These are phyloP conservation scores for Tetrahymena borealis DNA, from an alignment of 73 alveolate genomes.

Conservation along the genomic window DNA sequence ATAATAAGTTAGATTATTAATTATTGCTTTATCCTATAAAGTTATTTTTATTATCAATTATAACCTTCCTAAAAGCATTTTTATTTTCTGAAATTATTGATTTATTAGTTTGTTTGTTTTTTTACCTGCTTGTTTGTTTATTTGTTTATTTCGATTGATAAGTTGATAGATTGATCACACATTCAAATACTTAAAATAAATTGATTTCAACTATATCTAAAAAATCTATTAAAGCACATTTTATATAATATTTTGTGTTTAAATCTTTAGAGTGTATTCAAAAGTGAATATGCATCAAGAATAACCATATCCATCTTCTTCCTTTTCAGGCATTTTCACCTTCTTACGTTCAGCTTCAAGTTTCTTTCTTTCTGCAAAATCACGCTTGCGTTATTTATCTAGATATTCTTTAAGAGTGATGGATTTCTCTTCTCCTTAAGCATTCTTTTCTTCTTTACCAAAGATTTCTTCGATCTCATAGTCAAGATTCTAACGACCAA, in stretches of 20 bases:
- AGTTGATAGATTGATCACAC: not conserved
- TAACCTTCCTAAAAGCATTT: too few relatives aligned
- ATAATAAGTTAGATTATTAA: too few relatives aligned
- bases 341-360: conserved; percentile 35
- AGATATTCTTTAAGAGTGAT: conserved; percentile 19
- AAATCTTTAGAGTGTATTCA: not conserved
- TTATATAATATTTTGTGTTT: too few relatives aligned
- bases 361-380: conserved; percentile 10
- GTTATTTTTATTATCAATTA: too few relatives aligned
- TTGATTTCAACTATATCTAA: not conserved
- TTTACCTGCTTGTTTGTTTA: not conserved
- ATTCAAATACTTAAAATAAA: not conserved
- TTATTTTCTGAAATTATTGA: not conserved
- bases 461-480: conserved; percentile 30
- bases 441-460: conserved; percentile 42
- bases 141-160: not conserved
- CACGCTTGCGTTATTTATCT: conserved; percentile 13
- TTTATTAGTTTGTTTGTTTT: not conserved
- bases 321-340: conserved; percentile 17
- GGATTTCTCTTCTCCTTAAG: conserved; percentile 35
- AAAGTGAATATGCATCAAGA: not conserved
- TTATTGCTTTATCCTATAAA: too few relatives aligned
- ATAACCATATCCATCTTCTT: not conserved
- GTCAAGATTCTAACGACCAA: conserved; percentile 40
- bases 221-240: too few relatives aligned